Percentiles rank a stretch among this genome's conserved stretches.
Evolutionary conservation across 305 asterid species (phyloP).

Genomic region (Solanum hybrid): DNA sequence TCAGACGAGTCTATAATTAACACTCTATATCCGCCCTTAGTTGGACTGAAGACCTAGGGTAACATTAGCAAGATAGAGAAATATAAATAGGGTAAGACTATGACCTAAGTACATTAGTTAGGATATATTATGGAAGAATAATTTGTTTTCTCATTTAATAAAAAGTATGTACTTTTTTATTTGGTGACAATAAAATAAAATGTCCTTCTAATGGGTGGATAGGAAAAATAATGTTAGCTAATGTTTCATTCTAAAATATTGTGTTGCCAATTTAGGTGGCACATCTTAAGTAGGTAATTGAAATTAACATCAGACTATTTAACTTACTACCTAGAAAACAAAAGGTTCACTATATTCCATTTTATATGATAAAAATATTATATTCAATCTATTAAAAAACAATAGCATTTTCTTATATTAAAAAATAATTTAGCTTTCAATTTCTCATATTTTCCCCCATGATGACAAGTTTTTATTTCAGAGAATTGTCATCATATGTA

Average conservation of each 20-base stretch:
- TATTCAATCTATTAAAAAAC: neutral
- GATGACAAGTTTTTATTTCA: neutral
- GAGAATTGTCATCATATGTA: neutral
- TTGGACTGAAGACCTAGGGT: neutral
- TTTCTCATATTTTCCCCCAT: neutral
- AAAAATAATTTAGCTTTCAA: neutral
- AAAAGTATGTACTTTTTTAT: neutral
- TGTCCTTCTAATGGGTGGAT: neutral
- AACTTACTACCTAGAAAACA: constrained; percentile 6
- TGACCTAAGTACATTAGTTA: neutral
- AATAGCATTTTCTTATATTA: neutral
- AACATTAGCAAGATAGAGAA: neutral
- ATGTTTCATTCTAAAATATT: neutral
- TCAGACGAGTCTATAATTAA: neutral
- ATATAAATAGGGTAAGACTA: neutral
- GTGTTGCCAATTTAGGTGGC: constrained; percentile 13
- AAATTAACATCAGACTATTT: neutral
- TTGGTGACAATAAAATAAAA: neutral
- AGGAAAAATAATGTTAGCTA: neutral
- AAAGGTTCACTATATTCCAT: neutral
- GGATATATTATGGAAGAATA: neutral
- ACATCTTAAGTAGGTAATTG: neutral
- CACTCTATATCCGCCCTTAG: neutral
- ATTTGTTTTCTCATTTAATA: neutral
- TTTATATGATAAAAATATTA: neutral